A percentile compares a stretch with the other conserved stretches of the same genome.
phyloP scores from a whole-genome alignment of 345 rosid species.

The Lepidium africanum region DNA sequence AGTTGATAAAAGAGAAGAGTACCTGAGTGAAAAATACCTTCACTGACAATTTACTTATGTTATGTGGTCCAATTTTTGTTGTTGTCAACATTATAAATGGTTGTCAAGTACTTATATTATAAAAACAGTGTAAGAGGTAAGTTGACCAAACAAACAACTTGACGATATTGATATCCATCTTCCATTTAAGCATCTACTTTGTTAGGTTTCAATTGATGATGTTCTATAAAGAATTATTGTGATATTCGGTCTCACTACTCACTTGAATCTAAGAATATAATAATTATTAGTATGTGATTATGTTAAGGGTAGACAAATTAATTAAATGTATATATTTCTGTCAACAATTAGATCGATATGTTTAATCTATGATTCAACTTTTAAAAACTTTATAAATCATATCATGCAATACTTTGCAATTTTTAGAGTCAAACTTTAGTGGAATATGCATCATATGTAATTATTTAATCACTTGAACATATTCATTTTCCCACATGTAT shows the following conservation, averaged over 20 bases:
- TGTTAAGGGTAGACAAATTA: background rate
- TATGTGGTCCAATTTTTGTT: constrained; percentile 22
- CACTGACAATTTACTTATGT: constrained; percentile 30
- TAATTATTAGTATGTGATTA: no score
- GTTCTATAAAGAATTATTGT: background rate
- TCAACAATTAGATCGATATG: no score
- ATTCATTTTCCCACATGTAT: no score
- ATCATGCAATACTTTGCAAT: no score
- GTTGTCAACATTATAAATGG: constrained; percentile 2
- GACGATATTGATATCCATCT: background rate
- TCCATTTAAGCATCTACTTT: background rate
- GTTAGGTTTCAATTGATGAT: background rate
- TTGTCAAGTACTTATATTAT: background rate
- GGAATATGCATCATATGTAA: no score
- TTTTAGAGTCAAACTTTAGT: no score
- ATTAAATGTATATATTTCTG: no score
- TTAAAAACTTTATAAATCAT: no score
- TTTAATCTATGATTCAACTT: no score
- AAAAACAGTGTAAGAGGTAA: background rate
- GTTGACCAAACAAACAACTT: background rate
- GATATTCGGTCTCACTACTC: background rate
- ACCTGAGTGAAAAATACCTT: constrained; percentile 25
- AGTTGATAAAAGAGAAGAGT: constrained; percentile 26
- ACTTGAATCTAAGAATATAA: background rate
- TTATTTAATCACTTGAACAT: no score